phyloP scores from a whole-genome alignment of 2,329 filamentous ascomycete species.

The Colletotrichum eremochloae region DNA sequence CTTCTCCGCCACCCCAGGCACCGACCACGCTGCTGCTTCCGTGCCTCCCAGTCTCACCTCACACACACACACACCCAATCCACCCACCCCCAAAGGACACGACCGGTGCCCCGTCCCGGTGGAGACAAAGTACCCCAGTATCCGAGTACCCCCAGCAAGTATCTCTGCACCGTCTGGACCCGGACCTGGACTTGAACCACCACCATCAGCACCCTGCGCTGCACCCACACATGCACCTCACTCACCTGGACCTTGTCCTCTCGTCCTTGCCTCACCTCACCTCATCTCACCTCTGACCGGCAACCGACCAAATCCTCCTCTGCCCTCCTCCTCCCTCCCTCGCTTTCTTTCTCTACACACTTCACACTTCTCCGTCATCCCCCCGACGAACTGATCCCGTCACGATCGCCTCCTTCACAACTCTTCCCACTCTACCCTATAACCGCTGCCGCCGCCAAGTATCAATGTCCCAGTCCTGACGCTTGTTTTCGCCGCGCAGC shows the following conservation, averaged over 20 bases:
- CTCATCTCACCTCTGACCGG: slow-evolving; percentile 15
- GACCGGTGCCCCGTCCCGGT: slow-evolving; percentile 8
- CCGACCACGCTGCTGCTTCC: slow-evolving; percentile 7
- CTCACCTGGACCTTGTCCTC: slow-evolving; percentile 19
- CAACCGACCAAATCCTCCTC: background rate
- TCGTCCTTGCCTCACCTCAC: slow-evolving; percentile 15
- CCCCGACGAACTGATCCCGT: background rate
- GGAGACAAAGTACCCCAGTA: background rate
- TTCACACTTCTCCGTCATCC: background rate
- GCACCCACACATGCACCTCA: slow-evolving; percentile 6
- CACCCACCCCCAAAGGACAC: slow-evolving; percentile 18
- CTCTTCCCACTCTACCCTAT: background rate
- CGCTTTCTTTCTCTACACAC: background rate
- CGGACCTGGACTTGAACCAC: slow-evolving; percentile 19
- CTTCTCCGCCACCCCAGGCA: slow-evolving; percentile 9
- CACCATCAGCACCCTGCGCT: slow-evolving; percentile 1
- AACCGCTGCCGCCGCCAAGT: slow-evolving; percentile 12
- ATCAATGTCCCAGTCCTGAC: slow-evolving; percentile 37
- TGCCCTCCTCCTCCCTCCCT: background rate
- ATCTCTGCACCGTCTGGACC: slow-evolving; percentile 14
- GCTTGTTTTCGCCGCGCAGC: slow-evolving; percentile 35
- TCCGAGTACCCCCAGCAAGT: background rate
- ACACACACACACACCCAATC: background rate
- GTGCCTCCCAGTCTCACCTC: slow-evolving; percentile 14
- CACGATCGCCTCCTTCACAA: background rate